These are phyloP conservation scores for Friedmanniomyces endolithicus DNA, from an alignment of 495 filamentous ascomycete species.

Conservation along the genomic window DNA sequence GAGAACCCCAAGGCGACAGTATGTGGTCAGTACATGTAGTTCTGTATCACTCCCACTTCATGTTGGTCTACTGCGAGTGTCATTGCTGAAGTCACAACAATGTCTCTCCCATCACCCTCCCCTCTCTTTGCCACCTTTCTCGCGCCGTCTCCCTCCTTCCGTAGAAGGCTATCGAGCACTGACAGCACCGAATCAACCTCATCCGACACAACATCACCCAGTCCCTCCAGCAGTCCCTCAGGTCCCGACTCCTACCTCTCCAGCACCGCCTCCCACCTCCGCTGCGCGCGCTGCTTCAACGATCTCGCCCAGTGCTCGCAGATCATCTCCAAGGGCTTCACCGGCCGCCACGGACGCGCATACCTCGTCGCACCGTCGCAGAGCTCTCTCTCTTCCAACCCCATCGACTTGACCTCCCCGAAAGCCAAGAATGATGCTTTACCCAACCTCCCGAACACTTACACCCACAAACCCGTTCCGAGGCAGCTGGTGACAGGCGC, in stretches of 20 bases:
- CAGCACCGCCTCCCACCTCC: slow-evolving; percentile 48
- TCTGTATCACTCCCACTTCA: background rate
- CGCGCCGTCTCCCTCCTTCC: slow-evolving; percentile 40
- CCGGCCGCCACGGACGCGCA: slow-evolving; percentile 82
- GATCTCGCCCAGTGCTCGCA: slow-evolving; percentile 66
- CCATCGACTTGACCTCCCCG: slow-evolving; percentile 1
- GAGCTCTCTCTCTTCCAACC: slow-evolving; percentile 20
- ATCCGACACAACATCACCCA: slow-evolving; percentile 7
- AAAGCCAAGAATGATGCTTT: slow-evolving; percentile 21
- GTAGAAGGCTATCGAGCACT: slow-evolving; percentile 31
- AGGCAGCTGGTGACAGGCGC: slow-evolving; percentile 67
- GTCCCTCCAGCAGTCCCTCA: slow-evolving; percentile 15
- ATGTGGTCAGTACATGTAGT: background rate
- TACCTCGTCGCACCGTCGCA: slow-evolving; percentile 58
- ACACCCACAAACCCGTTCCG: slow-evolving; percentile 48
- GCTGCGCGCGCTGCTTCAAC: slow-evolving; percentile 58
- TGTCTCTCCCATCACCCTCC: slow-evolving; percentile 20
- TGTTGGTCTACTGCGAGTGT: background rate
- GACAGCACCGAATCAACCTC: slow-evolving; percentile 20
- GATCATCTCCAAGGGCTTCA: slow-evolving; percentile 86
- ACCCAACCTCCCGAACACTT: slow-evolving; percentile 42
- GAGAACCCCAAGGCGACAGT: background rate
- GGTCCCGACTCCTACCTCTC: slow-evolving; percentile 33
- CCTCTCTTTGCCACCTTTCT: slow-evolving; percentile 42
- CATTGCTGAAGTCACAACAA: background rate